phyloP scores from a whole-genome alignment of 164 flowering plant genomes.

The Chimonanthus salicifolius region DNA sequence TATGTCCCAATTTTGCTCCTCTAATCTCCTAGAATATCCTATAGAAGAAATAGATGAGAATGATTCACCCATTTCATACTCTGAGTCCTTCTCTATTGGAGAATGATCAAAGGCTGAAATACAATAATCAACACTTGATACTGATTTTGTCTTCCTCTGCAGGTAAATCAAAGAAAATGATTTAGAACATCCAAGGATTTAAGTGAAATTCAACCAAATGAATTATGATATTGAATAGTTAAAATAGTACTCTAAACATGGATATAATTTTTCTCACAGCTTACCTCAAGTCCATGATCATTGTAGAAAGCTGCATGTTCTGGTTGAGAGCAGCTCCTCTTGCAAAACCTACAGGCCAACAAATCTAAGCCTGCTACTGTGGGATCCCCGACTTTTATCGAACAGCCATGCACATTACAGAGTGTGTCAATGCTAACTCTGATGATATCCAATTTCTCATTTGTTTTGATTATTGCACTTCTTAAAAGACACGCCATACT shows the following conservation, averaged over 20 bases:
- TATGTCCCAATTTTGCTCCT: slow-evolving; percentile 11
- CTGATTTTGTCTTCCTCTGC: slow-evolving; percentile 3
- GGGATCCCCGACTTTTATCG: slow-evolving; percentile 9
- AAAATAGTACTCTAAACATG: not conserved
- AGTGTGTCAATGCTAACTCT: slow-evolving; percentile 16
- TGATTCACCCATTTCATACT: slow-evolving; percentile 8
- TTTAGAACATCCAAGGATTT: not conserved
- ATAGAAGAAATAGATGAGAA: slow-evolving; percentile 5
- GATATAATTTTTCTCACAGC: not conserved
- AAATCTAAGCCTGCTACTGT: slow-evolving; percentile 3
- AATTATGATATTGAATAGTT: not conserved
- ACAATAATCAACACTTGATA: not conserved
- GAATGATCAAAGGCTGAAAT: not conserved
- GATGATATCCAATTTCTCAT: slow-evolving; percentile 24
- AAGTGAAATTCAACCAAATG: slow-evolving; percentile 2
- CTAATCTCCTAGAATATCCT: slow-evolving; percentile 7
- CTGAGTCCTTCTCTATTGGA: not conserved
- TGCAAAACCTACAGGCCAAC: not conserved
- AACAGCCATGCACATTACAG: slow-evolving; percentile 3
- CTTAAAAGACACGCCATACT: slow-evolving; percentile 20
- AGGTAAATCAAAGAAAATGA: not conserved
- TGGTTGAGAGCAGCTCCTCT: not conserved
- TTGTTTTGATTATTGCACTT: slow-evolving; percentile 31
- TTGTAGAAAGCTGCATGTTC: not conserved
- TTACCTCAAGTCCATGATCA: not conserved